Evolutionary conservation across 225 moss, liverwort and hornwort species (phyloP).

Genomic region (Pleurozium schreberi): DNA sequence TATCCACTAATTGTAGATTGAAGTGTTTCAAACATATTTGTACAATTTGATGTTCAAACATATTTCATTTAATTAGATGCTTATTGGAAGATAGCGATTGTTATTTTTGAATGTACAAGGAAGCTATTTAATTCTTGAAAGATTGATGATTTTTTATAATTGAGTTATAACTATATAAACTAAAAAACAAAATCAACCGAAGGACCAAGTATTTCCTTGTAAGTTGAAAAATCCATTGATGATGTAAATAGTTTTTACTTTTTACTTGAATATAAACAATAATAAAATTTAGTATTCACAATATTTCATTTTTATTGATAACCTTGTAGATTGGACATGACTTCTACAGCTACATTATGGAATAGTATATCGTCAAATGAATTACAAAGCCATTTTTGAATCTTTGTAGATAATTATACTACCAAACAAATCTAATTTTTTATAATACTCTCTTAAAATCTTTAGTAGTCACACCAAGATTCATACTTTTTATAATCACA

Average conservation of each 20-base stretch:
- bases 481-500: neutral
- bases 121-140: neutral
- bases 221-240: neutral
- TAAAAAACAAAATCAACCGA: neutral
- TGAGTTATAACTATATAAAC: neutral
- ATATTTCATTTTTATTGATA: neutral
- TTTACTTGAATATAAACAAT: no score
- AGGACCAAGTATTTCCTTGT: neutral
- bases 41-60: neutral
- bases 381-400: neutral
- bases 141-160: neutral
- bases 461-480: rapidly evolving
- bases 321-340: rapidly evolving
- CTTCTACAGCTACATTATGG: neutral
- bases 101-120: rapidly evolving
- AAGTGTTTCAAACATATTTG: neutral
- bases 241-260: neutral
- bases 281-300: neutral
- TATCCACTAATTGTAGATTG: neutral
- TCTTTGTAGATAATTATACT: neutral
- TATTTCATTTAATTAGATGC: neutral
- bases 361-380: no score
- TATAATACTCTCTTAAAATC: neutral
- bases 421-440: neutral
- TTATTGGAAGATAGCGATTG: neutral